Evolutionary conservation across 306 rosid genomes (phyloP).

Genomic region (Erythrophleum fordii): DNA sequence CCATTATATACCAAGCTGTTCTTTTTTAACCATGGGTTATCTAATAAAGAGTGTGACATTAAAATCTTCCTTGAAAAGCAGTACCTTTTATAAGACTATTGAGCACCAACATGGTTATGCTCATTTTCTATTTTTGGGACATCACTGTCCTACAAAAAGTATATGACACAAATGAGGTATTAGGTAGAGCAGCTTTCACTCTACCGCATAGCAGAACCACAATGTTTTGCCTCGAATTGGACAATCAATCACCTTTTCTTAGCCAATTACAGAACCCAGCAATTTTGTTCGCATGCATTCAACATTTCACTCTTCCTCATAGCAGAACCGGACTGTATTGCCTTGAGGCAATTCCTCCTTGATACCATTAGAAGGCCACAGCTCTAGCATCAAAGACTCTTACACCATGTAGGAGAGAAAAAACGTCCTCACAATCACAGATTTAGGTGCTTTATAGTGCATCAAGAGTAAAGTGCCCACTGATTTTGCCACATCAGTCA

Average conservation of each 20-base stretch:
- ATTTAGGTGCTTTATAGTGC: slow-evolving; percentile 18
- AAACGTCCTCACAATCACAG: not conserved
- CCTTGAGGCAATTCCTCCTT: slow-evolving; percentile 5
- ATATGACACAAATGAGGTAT: too few species aligned
- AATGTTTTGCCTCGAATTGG: not conserved
- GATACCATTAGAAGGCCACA: slow-evolving; percentile 15
- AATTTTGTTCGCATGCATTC: not conserved
- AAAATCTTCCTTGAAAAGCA: slow-evolving; percentile 17
- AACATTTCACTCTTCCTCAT: slow-evolving; percentile 7
- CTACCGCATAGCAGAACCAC: too few species aligned
- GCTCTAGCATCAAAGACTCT: slow-evolving; percentile 7
- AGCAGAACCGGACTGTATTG: not conserved
- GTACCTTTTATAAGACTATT: not conserved
- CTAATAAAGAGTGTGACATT: not conserved
- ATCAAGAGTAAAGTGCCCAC: not conserved
- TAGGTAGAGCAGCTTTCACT: too few species aligned
- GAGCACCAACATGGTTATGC: not conserved
- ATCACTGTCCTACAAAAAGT: too few species aligned
- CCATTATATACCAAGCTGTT: not conserved
- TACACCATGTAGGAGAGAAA: not conserved
- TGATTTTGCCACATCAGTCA: not conserved
- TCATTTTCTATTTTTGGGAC: not conserved
- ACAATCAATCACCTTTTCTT: not conserved
- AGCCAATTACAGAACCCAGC: not conserved
- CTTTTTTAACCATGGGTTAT: not conserved